A percentile compares a stretch with the other conserved stretches of the same genome.
Conservation (phyloP, 1,139 yeast genomes). For the Lodderomyces theae region DNA sequence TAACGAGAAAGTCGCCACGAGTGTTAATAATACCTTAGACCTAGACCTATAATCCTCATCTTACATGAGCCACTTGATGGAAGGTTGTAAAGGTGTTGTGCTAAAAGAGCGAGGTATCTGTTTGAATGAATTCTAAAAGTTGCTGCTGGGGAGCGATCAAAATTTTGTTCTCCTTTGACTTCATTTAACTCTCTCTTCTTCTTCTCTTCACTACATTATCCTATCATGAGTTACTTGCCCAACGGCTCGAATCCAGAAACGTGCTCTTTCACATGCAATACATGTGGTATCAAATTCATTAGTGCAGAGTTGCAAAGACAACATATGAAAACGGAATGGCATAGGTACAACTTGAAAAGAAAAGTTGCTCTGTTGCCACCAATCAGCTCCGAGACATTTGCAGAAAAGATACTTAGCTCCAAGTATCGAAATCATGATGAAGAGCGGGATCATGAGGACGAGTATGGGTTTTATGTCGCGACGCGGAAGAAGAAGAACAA, state of each 20-base stretch:
- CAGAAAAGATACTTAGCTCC: constrained; percentile 57
- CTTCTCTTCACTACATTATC: constrained; percentile 6
- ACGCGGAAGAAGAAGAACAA: constrained; percentile 23
- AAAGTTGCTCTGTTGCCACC: constrained; percentile 84
- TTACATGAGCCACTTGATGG: too few species aligned
- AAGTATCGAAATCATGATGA: constrained; percentile 20
- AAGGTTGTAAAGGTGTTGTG: too few species aligned
- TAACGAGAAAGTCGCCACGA: too few species aligned
- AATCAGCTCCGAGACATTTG: constrained; percentile 75
- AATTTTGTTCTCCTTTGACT: not conserved
- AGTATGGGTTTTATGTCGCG: constrained; percentile 56
- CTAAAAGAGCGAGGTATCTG: too few species aligned
- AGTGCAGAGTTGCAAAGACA: constrained; percentile 77
- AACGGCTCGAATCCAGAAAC: constrained; percentile 36
- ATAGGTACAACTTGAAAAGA: constrained; percentile 86
- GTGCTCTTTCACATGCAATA: constrained; percentile 70
- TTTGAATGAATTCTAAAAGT: not conserved
- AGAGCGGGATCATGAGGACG: constrained; percentile 52
- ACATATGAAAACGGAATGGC: constrained; percentile 98
- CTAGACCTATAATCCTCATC: too few species aligned
- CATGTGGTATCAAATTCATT: constrained; percentile 78
- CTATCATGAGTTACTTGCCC: constrained; percentile 30
- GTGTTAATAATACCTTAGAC: too few species aligned
- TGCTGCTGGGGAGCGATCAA: constrained; percentile 1
- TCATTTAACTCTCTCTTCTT: not conserved